These are phyloP conservation scores for Bruguiera gymnorhiza DNA, from an alignment of 345 rosid species.

Conservation along the genomic window DNA sequence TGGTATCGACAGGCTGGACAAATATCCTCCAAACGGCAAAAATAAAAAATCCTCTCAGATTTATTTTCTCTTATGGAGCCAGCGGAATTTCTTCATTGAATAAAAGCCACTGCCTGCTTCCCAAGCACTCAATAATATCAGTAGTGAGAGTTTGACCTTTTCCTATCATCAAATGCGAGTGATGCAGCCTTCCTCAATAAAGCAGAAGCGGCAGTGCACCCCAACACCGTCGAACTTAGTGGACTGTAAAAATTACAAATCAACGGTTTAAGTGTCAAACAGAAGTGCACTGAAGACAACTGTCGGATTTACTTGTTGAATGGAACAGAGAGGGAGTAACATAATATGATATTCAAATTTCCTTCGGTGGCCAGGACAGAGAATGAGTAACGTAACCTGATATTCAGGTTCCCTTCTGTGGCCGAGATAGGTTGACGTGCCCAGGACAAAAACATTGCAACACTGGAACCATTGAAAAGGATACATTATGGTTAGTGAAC, in stretches of 20 bases:
- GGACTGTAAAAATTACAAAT: conserved; percentile 23
- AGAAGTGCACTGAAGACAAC: neutral
- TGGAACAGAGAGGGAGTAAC: too few species aligned
- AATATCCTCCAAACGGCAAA: conserved; percentile 63
- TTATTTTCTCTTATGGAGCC: neutral
- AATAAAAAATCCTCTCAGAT: neutral
- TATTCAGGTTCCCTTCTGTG: conserved; percentile 28
- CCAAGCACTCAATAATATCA: conserved; percentile 72
- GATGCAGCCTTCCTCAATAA: conserved; percentile 85
- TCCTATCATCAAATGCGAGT: conserved; percentile 59
- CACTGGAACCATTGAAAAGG: conserved; percentile 36
- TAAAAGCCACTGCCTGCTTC: conserved; percentile 50
- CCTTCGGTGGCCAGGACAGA: neutral
- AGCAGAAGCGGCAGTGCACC: conserved; percentile 88
- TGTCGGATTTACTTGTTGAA: too few species aligned
- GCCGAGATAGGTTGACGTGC: conserved; percentile 44
- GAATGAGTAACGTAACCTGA: conserved; percentile 36
- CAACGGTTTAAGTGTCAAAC: neutral
- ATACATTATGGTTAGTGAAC: neutral
- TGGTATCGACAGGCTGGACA: conserved; percentile 45
- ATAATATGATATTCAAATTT: neutral
- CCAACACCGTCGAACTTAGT: conserved; percentile 63
- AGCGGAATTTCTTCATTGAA: neutral
- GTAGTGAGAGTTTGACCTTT: conserved; percentile 82
- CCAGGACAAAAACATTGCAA: conserved; percentile 87